Conservation (phyloP, 2,329 filamentous ascomycete species). For the Nigrospora oryzae region DNA sequence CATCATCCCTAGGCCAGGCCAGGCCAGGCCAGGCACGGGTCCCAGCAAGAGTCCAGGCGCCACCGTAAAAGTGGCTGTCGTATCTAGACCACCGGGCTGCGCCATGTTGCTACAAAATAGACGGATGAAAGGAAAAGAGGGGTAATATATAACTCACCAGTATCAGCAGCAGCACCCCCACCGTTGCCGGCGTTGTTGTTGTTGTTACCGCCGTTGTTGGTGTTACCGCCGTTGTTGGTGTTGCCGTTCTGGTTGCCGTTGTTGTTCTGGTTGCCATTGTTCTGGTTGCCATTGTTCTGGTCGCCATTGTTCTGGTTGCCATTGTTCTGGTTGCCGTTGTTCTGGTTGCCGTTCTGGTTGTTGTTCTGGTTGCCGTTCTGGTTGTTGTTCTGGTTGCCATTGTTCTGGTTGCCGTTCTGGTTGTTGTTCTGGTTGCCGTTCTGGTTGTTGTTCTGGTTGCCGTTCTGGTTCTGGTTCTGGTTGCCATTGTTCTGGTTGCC, state of each 20-base stretch:
- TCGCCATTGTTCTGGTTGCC: constrained; percentile 1
- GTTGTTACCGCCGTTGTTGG: constrained; percentile 6
- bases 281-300: not conserved
- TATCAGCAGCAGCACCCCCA: not conserved
- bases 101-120: too few species aligned
- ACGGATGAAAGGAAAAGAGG: too few species aligned
- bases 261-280: not conserved
- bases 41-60: not conserved
- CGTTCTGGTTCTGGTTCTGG: not conserved
- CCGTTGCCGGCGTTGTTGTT: not conserved
- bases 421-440: constrained; percentile 5
- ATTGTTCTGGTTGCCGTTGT: not conserved
- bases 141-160: too few species aligned
- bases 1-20: too few species aligned
- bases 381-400: not conserved
- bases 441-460: constrained; percentile 3
- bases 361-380: not conserved
- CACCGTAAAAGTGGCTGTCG: not conserved
- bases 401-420: not conserved
- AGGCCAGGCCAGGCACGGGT: too few species aligned
- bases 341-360: not conserved
- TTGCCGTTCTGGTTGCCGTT: not conserved
- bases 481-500: not conserved
- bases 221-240: not conserved
- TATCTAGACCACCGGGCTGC: too few species aligned